Evolutionary conservation across 495 filamentous ascomycete species (phyloP).

Genomic region (Aspergillus asperescens): DNA sequence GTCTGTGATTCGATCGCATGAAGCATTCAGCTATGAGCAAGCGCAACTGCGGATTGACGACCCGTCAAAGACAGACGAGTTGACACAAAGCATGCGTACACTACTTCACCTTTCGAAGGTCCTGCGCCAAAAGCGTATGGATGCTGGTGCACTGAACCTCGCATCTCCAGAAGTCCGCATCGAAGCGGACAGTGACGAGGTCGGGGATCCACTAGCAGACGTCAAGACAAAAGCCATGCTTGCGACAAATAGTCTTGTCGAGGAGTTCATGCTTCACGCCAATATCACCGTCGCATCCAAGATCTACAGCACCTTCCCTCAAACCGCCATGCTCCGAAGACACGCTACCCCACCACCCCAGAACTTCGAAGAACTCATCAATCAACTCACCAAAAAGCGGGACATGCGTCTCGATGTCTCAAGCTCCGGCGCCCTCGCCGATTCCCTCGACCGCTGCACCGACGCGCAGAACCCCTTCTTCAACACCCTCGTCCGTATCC

Average conservation of each 20-base stretch:
- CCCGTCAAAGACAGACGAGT: constrained; percentile 71
- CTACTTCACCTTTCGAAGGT: constrained; percentile 87
- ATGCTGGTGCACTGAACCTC: constrained; percentile 89
- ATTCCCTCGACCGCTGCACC: constrained; percentile 79
- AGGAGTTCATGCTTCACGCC: constrained; percentile 99
- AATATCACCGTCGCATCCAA: constrained; percentile 89
- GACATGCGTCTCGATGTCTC: constrained; percentile 72
- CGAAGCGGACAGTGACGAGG: constrained; percentile 90
- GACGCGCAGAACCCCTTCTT: constrained; percentile 89
- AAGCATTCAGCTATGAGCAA: constrained; percentile 96
- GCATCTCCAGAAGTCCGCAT: constrained; percentile 94
- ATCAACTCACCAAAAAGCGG: constrained; percentile 80
- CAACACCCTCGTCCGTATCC: constrained; percentile 94
- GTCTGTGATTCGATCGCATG: constrained; percentile 95
- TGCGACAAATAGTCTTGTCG: constrained; percentile 95
- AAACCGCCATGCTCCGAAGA: constrained; percentile 87
- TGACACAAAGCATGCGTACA: constrained; percentile 85
- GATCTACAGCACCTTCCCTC: constrained; percentile 84
- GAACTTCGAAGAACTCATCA: constrained; percentile 90
- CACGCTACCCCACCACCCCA: constrained; percentile 88
- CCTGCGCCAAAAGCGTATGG: constrained; percentile 91
- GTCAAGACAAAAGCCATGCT: constrained; percentile 90
- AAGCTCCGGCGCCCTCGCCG: constrained; percentile 83
- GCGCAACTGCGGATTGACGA: constrained; percentile 93
- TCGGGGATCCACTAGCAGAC: constrained; percentile 84